These are phyloP conservation scores for Metschnikowia lochheadii DNA, from an alignment of 805 yeast species.

Conservation along the genomic window DNA sequence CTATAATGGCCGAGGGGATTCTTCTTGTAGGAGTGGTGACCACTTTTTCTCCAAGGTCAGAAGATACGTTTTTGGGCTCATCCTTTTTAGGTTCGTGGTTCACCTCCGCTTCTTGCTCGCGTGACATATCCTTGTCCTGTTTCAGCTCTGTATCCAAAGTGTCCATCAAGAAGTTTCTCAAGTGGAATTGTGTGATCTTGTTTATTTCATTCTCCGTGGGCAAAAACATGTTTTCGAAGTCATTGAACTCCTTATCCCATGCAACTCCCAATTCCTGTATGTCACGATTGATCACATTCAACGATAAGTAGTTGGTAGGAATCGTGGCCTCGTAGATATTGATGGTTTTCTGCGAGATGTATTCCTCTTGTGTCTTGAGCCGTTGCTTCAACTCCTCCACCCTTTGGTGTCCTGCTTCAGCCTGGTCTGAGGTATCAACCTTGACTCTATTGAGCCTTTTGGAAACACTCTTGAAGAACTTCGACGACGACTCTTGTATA, in stretches of 20 bases:
- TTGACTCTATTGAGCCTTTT: constrained; percentile 74
- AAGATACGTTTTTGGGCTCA: not conserved
- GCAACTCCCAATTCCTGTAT: constrained; percentile 77
- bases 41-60: not conserved
- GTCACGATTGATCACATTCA: constrained; percentile 65
- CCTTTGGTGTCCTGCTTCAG: constrained; percentile 60
- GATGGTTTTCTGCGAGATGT: constrained; percentile 44
- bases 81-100: not conserved
- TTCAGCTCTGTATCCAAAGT: constrained; percentile 29
- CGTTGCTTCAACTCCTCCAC: constrained; percentile 55
- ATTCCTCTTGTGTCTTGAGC: constrained; percentile 48
- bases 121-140: constrained; percentile 4
- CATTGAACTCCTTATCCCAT: constrained; percentile 83
- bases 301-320: constrained; percentile 62
- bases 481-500: constrained; percentile 48
- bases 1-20: constrained; percentile 18
- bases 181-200: constrained; percentile 81
- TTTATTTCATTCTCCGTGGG: constrained; percentile 94
- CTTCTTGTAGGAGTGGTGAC: constrained; percentile 9
- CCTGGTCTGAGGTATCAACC: constrained; percentile 63
- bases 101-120: not conserved
- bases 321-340: constrained; percentile 50
- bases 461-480: constrained; percentile 69
- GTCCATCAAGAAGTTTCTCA: constrained; percentile 68
- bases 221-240: constrained; percentile 70